These are phyloP conservation scores for Rhododendron kiyosumense DNA, from an alignment of 148 eudicot species.

Conservation along the genomic window DNA sequence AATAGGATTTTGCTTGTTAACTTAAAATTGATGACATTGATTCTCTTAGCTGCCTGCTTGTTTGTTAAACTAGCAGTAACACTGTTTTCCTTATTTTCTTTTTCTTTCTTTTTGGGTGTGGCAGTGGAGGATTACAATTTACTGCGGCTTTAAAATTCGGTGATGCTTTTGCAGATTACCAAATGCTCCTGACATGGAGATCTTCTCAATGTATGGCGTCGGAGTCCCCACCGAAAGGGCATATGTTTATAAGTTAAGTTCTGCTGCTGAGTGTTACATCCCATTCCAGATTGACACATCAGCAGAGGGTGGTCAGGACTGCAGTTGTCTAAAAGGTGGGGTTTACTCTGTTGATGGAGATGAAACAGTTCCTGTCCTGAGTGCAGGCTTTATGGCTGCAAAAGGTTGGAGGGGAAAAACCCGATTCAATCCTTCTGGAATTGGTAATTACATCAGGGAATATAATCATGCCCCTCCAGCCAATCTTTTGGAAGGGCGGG, in stretches of 20 bases:
- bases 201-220: conserved; percentile 80
- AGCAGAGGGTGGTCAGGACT: conserved; percentile 44
- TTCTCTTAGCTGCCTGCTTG: neutral
- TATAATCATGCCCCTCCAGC: conserved; percentile 79
- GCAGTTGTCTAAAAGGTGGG: conserved; percentile 62
- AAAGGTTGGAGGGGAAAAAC: conserved; percentile 88
- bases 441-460: conserved; percentile 56
- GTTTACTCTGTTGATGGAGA: conserved; percentile 82
- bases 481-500: conserved; percentile 75
- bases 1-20: neutral
- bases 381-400: conserved; percentile 84
- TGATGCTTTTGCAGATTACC: conserved; percentile 54
- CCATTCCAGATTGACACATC: conserved; percentile 78
- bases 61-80: neutral
- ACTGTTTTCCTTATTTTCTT: neutral
- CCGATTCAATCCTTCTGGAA: conserved; percentile 81
- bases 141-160: neutral
- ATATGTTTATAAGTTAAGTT: conserved; percentile 60
- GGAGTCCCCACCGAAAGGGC: conserved; percentile 92
- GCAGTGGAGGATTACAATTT: neutral
- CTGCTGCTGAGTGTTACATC: conserved; percentile 61
- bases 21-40: neutral
- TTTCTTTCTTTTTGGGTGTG: neutral
- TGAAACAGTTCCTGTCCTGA: conserved; percentile 81
- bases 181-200: conserved; percentile 81